Percentiles rank a stretch among this genome's conserved stretches.
These are phyloP conservation scores for Boletus speciosus DNA, from an alignment of 768 basidiomycete species.

Conservation along the genomic window DNA sequence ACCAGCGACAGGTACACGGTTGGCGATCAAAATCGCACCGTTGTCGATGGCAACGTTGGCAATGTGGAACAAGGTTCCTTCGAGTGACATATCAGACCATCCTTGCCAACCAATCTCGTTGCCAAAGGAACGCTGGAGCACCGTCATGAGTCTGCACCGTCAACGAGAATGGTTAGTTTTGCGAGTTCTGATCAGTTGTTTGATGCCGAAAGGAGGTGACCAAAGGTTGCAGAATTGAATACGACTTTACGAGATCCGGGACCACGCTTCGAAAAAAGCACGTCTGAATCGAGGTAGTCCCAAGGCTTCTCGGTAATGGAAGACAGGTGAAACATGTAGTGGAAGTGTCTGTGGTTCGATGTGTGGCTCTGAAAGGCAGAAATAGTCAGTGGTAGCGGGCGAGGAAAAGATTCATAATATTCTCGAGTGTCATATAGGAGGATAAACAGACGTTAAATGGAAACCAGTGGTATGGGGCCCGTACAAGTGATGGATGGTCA, in stretches of 20 bases:
- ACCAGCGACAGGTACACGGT: conserved; percentile 44
- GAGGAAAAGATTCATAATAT: neutral
- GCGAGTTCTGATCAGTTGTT: neutral
- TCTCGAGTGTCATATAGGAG: neutral
- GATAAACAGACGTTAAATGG: neutral
- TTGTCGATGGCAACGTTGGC: conserved; percentile 35
- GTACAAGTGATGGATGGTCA: conserved; percentile 4
- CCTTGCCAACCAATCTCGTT: conserved; percentile 53
- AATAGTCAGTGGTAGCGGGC: neutral
- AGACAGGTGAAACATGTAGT: neutral
- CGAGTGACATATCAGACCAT: conserved; percentile 43
- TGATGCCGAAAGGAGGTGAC: neutral
- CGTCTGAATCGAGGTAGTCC: neutral
- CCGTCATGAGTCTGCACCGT: conserved; percentile 67
- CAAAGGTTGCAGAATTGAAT: neutral
- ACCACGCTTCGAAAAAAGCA: neutral
- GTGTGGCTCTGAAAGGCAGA: neutral
- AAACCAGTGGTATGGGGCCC: neutral
- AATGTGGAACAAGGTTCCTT: conserved; percentile 34
- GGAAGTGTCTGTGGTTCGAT: neutral
- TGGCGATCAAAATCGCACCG: conserved; percentile 31
- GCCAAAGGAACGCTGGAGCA: conserved; percentile 53
- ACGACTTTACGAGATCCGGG: neutral
- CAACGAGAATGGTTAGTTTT: conserved; percentile 36
- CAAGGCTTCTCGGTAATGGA: neutral